A percentile compares a stretch with the other conserved stretches of the same genome.
Evolutionary conservation across 148 eudicot genomes (phyloP).

Genomic region (Rhododendron mucronatum): DNA sequence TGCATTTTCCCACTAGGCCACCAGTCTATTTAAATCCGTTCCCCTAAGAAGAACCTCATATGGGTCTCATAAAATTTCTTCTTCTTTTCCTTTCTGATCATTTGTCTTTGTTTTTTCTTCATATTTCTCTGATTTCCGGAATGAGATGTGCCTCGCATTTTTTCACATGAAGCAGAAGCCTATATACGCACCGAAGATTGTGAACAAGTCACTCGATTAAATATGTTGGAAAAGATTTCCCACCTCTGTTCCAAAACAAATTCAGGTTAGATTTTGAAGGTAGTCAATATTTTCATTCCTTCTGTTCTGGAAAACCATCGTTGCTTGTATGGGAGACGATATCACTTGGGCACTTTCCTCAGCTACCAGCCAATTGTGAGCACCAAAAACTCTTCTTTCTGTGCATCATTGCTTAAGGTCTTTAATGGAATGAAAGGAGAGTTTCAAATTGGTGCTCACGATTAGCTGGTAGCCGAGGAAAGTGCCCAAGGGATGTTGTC

Average conservation of each 20-base stretch:
- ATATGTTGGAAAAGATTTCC: neutral
- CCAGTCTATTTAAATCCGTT: no score
- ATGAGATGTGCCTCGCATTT: neutral
- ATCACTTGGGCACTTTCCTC: constrained; percentile 25
- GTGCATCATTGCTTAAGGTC: neutral
- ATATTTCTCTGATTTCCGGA: neutral
- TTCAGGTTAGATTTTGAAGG: constrained; percentile 28
- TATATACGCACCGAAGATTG: neutral
- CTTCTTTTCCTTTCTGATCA: neutral
- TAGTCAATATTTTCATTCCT: constrained; percentile 34
- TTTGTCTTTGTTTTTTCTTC: neutral
- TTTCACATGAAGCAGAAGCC: neutral
- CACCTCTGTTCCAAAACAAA: constrained; percentile 33
- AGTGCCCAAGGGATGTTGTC: constrained; percentile 25
- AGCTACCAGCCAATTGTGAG: constrained; percentile 28
- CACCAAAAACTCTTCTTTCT: constrained; percentile 1
- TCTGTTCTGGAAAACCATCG: constrained; percentile 22
- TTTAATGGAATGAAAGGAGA: neutral
- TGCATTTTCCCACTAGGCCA: neutral
- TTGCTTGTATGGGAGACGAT: constrained; percentile 28
- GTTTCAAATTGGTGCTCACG: constrained; percentile 16
- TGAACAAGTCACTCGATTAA: neutral
- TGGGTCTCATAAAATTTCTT: neutral
- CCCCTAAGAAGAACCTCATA: no score
- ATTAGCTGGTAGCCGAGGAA: constrained; percentile 30